Conservation (phyloP, 2,329 filamentous ascomycete genomes). For the Pseudopithomyces chartarum region DNA sequence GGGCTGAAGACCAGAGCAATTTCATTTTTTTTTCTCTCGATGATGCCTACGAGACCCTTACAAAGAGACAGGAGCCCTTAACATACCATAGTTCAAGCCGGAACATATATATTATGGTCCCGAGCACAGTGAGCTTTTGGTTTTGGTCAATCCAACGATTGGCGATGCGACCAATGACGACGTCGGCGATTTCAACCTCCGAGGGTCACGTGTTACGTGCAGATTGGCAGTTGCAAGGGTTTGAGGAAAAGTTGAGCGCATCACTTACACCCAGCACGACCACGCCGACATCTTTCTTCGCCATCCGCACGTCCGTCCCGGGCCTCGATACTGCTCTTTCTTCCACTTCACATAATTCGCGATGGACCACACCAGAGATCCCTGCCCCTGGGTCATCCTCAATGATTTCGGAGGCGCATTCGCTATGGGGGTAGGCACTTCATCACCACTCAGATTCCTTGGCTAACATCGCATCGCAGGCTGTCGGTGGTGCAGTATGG, state of each 20-base stretch:
- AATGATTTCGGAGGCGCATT: slow-evolving; percentile 98
- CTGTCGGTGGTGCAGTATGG: slow-evolving; percentile 69
- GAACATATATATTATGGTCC: neutral
- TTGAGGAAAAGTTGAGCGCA: slow-evolving; percentile 38
- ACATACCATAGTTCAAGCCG: neutral
- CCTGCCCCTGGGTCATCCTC: slow-evolving; percentile 94
- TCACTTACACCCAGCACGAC: slow-evolving; percentile 24
- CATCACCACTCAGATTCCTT: neutral
- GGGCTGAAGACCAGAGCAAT: no score
- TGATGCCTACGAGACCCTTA: no score
- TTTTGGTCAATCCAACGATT: no score
- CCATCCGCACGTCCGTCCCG: slow-evolving; percentile 12
- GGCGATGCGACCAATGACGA: slow-evolving; percentile 5
- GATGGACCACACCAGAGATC: slow-evolving; percentile 97
- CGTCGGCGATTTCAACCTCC: slow-evolving; percentile 14
- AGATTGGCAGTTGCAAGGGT: slow-evolving; percentile 12
- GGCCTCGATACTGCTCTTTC: neutral
- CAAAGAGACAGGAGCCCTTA: no score
- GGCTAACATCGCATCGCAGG: slow-evolving; percentile 29
- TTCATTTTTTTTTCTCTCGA: no score
- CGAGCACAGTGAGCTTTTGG: no score
- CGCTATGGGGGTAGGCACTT: slow-evolving; percentile 81
- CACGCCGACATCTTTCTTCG: slow-evolving; percentile 48
- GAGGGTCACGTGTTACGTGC: slow-evolving; percentile 7
- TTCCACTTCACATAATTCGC: slow-evolving; percentile 11